These are phyloP conservation scores for Dryadomyces quercus-mongolicae DNA, from an alignment of 2,329 filamentous ascomycete genomes.

Conservation along the genomic window DNA sequence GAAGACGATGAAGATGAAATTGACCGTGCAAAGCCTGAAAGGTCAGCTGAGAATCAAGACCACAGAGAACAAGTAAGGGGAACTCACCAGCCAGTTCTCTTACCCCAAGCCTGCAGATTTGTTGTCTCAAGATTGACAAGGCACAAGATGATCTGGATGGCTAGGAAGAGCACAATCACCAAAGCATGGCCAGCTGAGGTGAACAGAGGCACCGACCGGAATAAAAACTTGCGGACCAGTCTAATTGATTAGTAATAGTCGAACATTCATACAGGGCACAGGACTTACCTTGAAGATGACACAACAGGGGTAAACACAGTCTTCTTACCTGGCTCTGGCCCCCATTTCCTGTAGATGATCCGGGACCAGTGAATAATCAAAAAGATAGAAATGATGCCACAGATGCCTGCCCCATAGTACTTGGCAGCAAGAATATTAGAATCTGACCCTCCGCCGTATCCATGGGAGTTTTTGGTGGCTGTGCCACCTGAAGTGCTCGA, in stretches of 20 bases:
- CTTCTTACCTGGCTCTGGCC: not conserved
- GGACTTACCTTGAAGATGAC: not conserved
- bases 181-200: not conserved
- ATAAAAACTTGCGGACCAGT: not conserved
- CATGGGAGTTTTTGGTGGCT: not conserved
- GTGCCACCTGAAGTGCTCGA: not conserved
- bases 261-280: not conserved
- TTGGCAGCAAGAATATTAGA: not conserved
- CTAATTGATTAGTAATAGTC: not conserved
- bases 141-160: not conserved
- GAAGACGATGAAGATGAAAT: slow-evolving; percentile 32
- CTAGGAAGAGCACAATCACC: not conserved
- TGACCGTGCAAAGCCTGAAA: slow-evolving; percentile 31
- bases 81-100: slow-evolving; percentile 4
- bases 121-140: not conserved
- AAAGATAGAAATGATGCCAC: slow-evolving; percentile 1
- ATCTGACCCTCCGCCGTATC: not conserved
- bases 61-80: not conserved
- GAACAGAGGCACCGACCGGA: not conserved
- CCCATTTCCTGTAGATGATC: not conserved
- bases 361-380: slow-evolving; percentile 1
- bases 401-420: not conserved
- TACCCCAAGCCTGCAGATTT: not conserved
- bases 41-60: not conserved
- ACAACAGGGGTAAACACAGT: not conserved